A percentile compares a stretch with the other conserved stretches of the same genome.
These are phyloP conservation scores for Coleophoma cylindrospora DNA, from an alignment of 2,329 filamentous ascomycete species.

Conservation along the genomic window DNA sequence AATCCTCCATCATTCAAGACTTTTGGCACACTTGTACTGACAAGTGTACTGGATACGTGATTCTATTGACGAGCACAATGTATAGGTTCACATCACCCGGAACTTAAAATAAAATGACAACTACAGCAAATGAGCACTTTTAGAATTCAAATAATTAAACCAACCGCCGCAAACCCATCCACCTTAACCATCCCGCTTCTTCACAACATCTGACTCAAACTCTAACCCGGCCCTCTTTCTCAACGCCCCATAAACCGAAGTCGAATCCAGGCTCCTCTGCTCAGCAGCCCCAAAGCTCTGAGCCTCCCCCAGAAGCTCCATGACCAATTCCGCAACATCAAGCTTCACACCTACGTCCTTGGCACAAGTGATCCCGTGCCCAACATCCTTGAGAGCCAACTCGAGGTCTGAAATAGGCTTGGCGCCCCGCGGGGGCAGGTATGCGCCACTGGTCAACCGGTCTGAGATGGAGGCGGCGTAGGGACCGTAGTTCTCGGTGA, in stretches of 20 bases:
- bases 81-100: no score
- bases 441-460: slow-evolving; percentile 36
- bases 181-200: slow-evolving; percentile 5
- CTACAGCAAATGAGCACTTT: no score
- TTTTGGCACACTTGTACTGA: no score
- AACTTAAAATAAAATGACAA: no score
- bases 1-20: no score
- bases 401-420: slow-evolving; percentile 42
- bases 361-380: slow-evolving; percentile 40
- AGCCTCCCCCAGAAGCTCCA: slow-evolving; percentile 38
- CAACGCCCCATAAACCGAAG: slow-evolving; percentile 43
- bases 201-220: slow-evolving; percentile 36
- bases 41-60: no score
- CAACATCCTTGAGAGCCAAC: slow-evolving; percentile 47
- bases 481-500: slow-evolving; percentile 34
- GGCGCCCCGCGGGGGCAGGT: slow-evolving; percentile 31
- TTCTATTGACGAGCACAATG: no score
- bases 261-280: slow-evolving; percentile 39
- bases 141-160: background rate
- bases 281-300: slow-evolving; percentile 28
- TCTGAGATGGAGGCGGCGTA: slow-evolving; percentile 35
- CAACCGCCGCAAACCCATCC: background rate
- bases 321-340: slow-evolving; percentile 35
- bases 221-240: slow-evolving; percentile 35
- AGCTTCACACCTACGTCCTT: slow-evolving; percentile 32